phyloP scores from a whole-genome alignment of 805 yeast genomes.

The Candida endomychidarum region DNA sequence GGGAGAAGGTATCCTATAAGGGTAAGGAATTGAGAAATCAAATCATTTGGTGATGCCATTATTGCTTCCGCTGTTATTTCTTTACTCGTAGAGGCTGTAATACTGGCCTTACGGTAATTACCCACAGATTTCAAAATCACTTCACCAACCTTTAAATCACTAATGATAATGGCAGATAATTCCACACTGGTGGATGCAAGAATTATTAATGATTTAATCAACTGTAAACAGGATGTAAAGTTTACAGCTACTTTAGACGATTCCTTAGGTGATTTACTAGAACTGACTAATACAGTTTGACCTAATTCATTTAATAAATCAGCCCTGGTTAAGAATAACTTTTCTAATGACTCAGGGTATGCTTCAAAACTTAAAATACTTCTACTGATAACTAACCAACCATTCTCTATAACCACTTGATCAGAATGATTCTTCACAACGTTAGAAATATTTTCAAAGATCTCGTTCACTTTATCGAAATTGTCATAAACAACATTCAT shows the following conservation, averaged over 20 bases:
- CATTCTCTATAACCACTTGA: slow-evolving; percentile 56
- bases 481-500: slow-evolving; percentile 44
- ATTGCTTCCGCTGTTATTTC: slow-evolving; percentile 61
- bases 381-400: slow-evolving; percentile 63
- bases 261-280: slow-evolving; percentile 23
- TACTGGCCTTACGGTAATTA: slow-evolving; percentile 41
- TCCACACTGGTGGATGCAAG: slow-evolving; percentile 44
- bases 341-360: slow-evolving; percentile 45
- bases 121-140: slow-evolving; percentile 50
- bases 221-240: slow-evolving; percentile 40
- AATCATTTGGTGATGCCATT: slow-evolving; percentile 71
- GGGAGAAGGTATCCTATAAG: slow-evolving; percentile 64
- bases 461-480: slow-evolving; percentile 50
- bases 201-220: slow-evolving; percentile 47
- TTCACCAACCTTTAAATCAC: slow-evolving; percentile 48
- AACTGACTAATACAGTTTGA: slow-evolving; percentile 24
- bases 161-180: slow-evolving; percentile 43
- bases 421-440: slow-evolving; percentile 60
- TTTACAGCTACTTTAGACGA: slow-evolving; percentile 23
- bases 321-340: slow-evolving; percentile 29
- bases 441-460: slow-evolving; percentile 58
- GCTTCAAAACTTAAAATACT: slow-evolving; percentile 50
- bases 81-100: slow-evolving; percentile 1
- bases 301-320: slow-evolving; percentile 24
- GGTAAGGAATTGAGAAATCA: slow-evolving; percentile 53